Evolutionary conservation across 306 rosid species (phyloP).

Genomic region (Oxytropis ochrocephala): DNA sequence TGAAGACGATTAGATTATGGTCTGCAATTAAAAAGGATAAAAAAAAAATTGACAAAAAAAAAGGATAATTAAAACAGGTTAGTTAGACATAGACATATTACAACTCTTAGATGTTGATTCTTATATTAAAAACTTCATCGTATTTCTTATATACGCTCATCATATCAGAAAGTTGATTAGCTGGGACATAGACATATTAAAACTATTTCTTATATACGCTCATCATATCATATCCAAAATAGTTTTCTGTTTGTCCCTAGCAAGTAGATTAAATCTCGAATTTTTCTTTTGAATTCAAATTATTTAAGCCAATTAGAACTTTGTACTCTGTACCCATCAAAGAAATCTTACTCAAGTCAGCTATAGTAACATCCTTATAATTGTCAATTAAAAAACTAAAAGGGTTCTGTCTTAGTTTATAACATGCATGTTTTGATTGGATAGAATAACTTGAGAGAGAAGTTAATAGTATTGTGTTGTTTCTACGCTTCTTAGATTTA

Average conservation of each 20-base stretch:
- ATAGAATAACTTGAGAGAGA: neutral
- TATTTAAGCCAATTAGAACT: neutral
- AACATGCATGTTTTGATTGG: neutral
- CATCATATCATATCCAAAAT: neutral
- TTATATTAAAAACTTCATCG: neutral
- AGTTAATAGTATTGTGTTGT: neutral
- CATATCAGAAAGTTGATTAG: neutral
- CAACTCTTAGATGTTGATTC: conserved; percentile 3
- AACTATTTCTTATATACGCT: neutral
- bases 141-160: conserved; percentile 4
- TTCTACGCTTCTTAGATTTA: neutral
- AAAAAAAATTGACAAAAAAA: too few species aligned
- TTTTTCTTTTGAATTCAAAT: neutral
- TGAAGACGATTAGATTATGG: neutral
- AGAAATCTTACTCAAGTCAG: conserved; percentile 2
- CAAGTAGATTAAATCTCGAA: conserved; percentile 7
- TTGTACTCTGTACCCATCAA: neutral
- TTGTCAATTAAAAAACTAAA: neutral
- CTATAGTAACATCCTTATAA: neutral
- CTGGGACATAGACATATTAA: neutral
- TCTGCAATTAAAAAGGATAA: neutral
- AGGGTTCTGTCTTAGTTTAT: neutral
- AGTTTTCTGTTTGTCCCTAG: neutral
- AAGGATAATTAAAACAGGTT: neutral
- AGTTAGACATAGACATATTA: neutral